Conservation (phyloP, 1,284 basidiomycete species). For the Pholiota adiposa region DNA sequence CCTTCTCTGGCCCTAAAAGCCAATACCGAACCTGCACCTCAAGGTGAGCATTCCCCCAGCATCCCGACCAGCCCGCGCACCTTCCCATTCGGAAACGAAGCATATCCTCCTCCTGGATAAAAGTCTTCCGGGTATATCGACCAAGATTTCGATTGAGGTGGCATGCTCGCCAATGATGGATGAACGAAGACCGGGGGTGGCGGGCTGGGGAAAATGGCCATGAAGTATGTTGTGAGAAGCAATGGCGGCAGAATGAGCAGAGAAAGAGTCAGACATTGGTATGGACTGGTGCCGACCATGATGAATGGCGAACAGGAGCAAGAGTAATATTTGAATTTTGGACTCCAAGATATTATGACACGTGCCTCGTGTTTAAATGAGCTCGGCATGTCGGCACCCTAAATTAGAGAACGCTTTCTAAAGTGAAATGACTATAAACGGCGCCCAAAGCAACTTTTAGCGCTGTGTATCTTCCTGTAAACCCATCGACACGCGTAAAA, state of each 20-base stretch:
- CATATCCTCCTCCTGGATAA: constrained; percentile 69
- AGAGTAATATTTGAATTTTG: too few species aligned
- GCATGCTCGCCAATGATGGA: constrained; percentile 62
- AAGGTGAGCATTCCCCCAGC: not conserved
- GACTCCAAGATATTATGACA: constrained; percentile 2
- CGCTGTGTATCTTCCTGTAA: too few species aligned
- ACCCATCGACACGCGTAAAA: too few species aligned
- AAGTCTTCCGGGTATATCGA: constrained; percentile 72
- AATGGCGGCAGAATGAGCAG: constrained; percentile 63
- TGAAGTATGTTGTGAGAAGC: constrained; percentile 59
- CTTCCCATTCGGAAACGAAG: constrained; percentile 60
- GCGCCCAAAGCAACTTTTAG: not conserved
- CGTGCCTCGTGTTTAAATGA: constrained; percentile 1
- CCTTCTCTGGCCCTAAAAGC: constrained; percentile 71
- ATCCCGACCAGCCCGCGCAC: constrained; percentile 33
- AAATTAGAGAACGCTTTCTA: not conserved
- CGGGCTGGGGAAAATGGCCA: constrained; percentile 64
- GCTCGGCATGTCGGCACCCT: constrained; percentile 3
- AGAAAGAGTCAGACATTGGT: constrained; percentile 56
- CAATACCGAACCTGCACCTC: constrained; percentile 68
- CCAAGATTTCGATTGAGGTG: constrained; percentile 57
- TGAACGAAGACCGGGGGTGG: constrained; percentile 53
- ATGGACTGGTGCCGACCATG: constrained; percentile 33
- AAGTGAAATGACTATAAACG: not conserved
- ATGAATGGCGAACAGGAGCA: too few species aligned